phyloP scores from a whole-genome alignment of 2,329 filamentous ascomycete genomes.

The Hortaea sp. region DNA sequence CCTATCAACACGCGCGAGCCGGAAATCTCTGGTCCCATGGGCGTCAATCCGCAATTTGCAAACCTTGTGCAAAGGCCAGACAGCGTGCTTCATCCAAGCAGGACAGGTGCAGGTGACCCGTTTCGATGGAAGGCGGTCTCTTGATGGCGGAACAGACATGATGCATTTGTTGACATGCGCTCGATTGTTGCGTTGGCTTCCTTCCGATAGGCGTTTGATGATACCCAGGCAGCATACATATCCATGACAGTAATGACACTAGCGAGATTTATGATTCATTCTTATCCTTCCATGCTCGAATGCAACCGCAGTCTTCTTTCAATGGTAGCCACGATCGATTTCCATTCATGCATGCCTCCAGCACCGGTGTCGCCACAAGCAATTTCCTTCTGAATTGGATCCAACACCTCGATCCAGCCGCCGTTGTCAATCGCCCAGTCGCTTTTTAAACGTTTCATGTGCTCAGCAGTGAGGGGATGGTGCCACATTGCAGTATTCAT shows the following conservation, averaged over 20 bases:
- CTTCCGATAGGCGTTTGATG: too few species aligned
- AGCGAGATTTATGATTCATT: neutral
- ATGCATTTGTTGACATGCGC: neutral
- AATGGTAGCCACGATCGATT: conserved; percentile 57
- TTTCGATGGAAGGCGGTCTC: conserved; percentile 20
- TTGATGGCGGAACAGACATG: conserved; percentile 4
- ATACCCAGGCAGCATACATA: neutral
- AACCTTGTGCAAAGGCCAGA: conserved; percentile 45
- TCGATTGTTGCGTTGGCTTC: neutral
- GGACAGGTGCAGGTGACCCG: conserved; percentile 22
- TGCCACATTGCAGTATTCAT: conserved; percentile 92
- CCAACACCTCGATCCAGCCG: conserved; percentile 58
- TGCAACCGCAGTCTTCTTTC: conserved; percentile 33
- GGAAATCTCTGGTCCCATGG: conserved; percentile 46
- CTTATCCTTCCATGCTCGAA: neutral
- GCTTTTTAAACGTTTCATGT: conserved; percentile 58
- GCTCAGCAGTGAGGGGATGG: conserved; percentile 68
- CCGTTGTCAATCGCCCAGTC: conserved; percentile 55
- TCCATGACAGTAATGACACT: neutral
- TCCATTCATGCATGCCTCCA: conserved; percentile 78
- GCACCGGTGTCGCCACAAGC: conserved; percentile 78
- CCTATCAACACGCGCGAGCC: conserved; percentile 31
- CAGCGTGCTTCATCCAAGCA: conserved; percentile 44
- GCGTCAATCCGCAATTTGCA: conserved; percentile 43
- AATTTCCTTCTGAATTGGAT: conserved; percentile 63